Conservation (phyloP, 805 yeast species). For the Ogataea nitratoaversa region DNA sequence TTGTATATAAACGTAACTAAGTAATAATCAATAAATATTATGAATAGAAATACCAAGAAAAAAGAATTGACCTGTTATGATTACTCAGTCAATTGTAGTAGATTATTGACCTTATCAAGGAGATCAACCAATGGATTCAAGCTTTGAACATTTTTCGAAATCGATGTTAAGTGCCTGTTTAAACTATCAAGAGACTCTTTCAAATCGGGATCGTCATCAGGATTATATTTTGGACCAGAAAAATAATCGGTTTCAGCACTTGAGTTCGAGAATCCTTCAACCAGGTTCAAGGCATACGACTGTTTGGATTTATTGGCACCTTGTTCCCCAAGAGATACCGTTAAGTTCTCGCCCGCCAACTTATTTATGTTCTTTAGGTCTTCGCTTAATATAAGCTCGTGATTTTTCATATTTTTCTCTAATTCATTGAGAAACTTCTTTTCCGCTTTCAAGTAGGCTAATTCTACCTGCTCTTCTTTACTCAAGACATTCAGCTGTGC, state of each 20-base stretch:
- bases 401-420: slow-evolving; percentile 10
- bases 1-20: no score
- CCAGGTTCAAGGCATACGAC: slow-evolving; percentile 4
- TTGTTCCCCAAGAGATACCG: neutral
- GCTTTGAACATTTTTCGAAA: slow-evolving; percentile 14
- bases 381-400: slow-evolving; percentile 12
- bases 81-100: slow-evolving; percentile 12
- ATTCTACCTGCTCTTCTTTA: slow-evolving; percentile 20
- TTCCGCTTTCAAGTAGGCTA: slow-evolving; percentile 16
- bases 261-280: neutral
- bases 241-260: slow-evolving; percentile 5
- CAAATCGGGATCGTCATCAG: slow-evolving; percentile 10
- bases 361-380: slow-evolving; percentile 6
- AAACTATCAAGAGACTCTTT: slow-evolving; percentile 8
- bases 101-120: slow-evolving; percentile 16
- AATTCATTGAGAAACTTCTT: slow-evolving; percentile 17
- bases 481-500: slow-evolving; percentile 23
- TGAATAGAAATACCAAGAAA: no score
- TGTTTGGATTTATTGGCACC: slow-evolving; percentile 1
- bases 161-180: slow-evolving; percentile 10
- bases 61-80: no score
- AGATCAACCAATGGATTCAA: slow-evolving; percentile 14
- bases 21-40: no score
- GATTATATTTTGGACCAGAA: slow-evolving; percentile 3
- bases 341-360: neutral